These are phyloP conservation scores for Podaxis sp. DNA, from an alignment of 768 basidiomycete genomes.

Conservation along the genomic window DNA sequence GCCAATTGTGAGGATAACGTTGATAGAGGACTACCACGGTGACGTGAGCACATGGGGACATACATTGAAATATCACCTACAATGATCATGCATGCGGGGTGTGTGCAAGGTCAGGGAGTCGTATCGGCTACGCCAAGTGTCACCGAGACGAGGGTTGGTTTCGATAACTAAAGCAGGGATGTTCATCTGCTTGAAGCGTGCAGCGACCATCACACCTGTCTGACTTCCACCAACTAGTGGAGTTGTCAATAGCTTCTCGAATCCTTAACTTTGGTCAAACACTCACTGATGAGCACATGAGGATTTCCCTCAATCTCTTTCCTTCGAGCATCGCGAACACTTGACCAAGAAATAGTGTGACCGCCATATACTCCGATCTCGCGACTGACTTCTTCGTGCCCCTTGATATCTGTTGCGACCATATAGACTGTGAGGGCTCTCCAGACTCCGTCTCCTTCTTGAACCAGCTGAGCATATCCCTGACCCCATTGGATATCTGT, in stretches of 20 bases:
- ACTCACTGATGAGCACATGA: constrained; percentile 6
- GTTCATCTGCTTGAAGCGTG: constrained; percentile 11
- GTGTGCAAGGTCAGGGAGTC: constrained; percentile 9
- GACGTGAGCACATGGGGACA: neutral
- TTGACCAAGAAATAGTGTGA: neutral
- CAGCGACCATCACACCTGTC: constrained; percentile 1
- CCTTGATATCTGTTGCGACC: constrained; percentile 6
- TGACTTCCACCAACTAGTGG: constrained; percentile 6
- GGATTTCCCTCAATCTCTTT: constrained; percentile 6
- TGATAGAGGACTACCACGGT: constrained; percentile 5
- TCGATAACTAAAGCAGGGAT: constrained; percentile 10
- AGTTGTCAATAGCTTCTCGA: neutral
- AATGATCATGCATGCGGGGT: constrained; percentile 6
- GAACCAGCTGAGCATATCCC: neutral
- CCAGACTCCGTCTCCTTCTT: constrained; percentile 5
- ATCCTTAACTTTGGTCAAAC: neutral
- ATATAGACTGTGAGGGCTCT: constrained; percentile 9
- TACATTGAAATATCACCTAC: neutral
- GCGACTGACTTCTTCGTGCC: constrained; percentile 3
- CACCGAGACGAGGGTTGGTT: constrained; percentile 1
- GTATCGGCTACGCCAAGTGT: constrained; percentile 9
- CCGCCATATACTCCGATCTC: constrained; percentile 8
- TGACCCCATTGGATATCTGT: constrained; percentile 11
- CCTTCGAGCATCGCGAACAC: neutral
- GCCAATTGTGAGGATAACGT: constrained; percentile 6